Conservation (phyloP, 169 alveolate species). For the Theileria luwenshuni region DNA sequence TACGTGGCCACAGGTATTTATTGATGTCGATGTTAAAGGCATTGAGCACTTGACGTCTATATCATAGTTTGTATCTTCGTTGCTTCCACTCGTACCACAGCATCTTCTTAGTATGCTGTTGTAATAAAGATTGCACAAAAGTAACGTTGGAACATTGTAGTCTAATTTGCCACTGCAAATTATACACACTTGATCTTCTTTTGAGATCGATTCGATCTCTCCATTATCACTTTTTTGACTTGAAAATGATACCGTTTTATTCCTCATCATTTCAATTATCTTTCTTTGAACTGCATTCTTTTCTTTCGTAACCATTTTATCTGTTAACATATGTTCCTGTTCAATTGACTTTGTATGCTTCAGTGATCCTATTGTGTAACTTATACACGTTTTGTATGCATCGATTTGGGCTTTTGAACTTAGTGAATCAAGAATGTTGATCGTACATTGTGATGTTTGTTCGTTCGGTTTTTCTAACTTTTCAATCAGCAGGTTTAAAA, state of each 20-base stretch:
- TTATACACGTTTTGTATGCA: slow-evolving; percentile 13
- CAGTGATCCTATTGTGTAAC: not conserved
- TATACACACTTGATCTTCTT: slow-evolving; percentile 40
- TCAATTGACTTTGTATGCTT: not conserved
- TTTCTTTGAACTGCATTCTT: slow-evolving; percentile 36
- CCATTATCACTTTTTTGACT: slow-evolving; percentile 1
- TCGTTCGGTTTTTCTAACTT: too few species aligned
- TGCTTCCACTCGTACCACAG: not conserved
- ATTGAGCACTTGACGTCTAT: slow-evolving; percentile 33
- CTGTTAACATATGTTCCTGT: too few species aligned
- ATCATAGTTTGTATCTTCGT: not conserved
- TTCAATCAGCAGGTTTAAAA: too few species aligned
- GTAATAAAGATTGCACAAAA: slow-evolving; percentile 41
- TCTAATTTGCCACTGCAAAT: slow-evolving; percentile 51
- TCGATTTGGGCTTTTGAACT: too few species aligned
- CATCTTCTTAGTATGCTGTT: slow-evolving; percentile 57
- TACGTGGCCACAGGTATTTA: slow-evolving; percentile 59
- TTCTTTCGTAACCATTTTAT: slow-evolving; percentile 1
- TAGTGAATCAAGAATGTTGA: too few species aligned
- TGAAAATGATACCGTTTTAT: slow-evolving; percentile 28
- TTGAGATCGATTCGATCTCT: not conserved
- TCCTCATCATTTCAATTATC: slow-evolving; percentile 15
- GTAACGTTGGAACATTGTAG: slow-evolving; percentile 15
- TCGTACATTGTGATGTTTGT: too few species aligned
- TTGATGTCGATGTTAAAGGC: slow-evolving; percentile 50